phyloP scores from a whole-genome alignment of 441 rosid species.

The Euphorbia schlechtendalii region DNA sequence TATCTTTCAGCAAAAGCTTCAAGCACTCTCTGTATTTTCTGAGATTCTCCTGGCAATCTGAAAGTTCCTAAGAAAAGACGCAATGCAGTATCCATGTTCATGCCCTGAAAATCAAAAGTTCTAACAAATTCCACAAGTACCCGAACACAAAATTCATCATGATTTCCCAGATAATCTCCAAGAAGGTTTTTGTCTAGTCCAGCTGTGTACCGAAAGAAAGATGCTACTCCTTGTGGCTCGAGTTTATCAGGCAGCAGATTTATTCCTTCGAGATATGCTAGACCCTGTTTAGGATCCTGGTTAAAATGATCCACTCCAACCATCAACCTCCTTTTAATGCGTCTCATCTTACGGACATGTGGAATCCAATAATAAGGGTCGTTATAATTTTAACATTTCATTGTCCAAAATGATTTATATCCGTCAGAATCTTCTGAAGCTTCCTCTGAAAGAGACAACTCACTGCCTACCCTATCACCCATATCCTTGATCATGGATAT shows the following conservation, averaged over 20 bases:
- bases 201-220: conserved; percentile 77
- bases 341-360: conserved; percentile 60
- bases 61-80: conserved; percentile 87
- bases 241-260: conserved; percentile 80
- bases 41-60: conserved; percentile 94
- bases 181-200: conserved; percentile 89
- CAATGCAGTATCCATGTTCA: conserved; percentile 85
- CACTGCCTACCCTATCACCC: conserved; percentile 69
- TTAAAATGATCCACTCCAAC: conserved; percentile 89
- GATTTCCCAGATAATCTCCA: conserved; percentile 89
- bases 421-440: conserved; percentile 35
- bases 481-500: conserved; percentile 64
- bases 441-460: conserved; percentile 33
- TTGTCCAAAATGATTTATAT: conserved; percentile 64
- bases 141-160: conserved; percentile 84
- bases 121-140: conserved; percentile 93
- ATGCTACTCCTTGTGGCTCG: conserved; percentile 86
- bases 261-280: conserved; percentile 73
- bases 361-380: conserved; percentile 77
- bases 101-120: conserved; percentile 82
- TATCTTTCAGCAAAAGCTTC: conserved; percentile 98
- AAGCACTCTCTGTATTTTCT: conserved; percentile 93
- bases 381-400: conserved; percentile 54
- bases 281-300: conserved; percentile 79
- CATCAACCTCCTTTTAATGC: conserved; percentile 68